phyloP scores from a whole-genome alignment of 257 asterid genomes.

The Lavandula angustifolia region DNA sequence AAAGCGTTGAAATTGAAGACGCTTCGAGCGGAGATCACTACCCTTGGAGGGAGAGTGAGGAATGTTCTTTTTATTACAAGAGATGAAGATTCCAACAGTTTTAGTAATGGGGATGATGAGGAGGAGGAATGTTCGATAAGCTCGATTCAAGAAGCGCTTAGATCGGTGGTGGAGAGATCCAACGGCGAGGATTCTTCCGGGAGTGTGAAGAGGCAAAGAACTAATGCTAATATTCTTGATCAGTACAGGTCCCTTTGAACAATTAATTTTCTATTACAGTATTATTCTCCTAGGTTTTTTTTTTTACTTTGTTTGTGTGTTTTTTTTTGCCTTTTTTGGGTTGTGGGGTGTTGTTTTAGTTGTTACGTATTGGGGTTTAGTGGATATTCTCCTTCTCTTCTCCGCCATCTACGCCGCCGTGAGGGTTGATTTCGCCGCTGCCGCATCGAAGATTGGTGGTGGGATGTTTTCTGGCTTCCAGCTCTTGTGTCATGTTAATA shows the following conservation, averaged over 20 bases:
- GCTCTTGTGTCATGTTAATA: slow-evolving; percentile 23
- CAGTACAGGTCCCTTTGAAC: slow-evolving; percentile 41
- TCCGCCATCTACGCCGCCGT: neutral
- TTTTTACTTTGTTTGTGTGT: slow-evolving; percentile 29
- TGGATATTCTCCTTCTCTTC: neutral
- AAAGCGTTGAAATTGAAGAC: slow-evolving; percentile 62
- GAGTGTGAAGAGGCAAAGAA: slow-evolving; percentile 72
- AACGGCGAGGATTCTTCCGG: slow-evolving; percentile 60
- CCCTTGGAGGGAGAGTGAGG: slow-evolving; percentile 74
- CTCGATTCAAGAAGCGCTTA: slow-evolving; percentile 67
- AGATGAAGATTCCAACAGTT: slow-evolving; percentile 42
- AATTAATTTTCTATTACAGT: neutral
- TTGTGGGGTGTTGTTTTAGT: slow-evolving; percentile 24
- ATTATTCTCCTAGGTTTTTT: neutral
- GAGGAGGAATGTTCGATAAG: slow-evolving; percentile 37
- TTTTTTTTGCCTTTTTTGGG: slow-evolving; percentile 25
- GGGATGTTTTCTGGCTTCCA: slow-evolving; percentile 25
- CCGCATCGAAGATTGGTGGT: neutral
- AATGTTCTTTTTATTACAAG: slow-evolving; percentile 73
- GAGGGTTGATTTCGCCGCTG: neutral
- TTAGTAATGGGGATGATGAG: slow-evolving; percentile 16
- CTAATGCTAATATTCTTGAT: slow-evolving; percentile 50
- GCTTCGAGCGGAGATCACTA: slow-evolving; percentile 77
- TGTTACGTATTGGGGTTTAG: neutral
- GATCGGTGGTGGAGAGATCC: slow-evolving; percentile 63